These are phyloP conservation scores for Geotrichum aggregatum DNA, from an alignment of 1,139 yeast species.

Conservation along the genomic window DNA sequence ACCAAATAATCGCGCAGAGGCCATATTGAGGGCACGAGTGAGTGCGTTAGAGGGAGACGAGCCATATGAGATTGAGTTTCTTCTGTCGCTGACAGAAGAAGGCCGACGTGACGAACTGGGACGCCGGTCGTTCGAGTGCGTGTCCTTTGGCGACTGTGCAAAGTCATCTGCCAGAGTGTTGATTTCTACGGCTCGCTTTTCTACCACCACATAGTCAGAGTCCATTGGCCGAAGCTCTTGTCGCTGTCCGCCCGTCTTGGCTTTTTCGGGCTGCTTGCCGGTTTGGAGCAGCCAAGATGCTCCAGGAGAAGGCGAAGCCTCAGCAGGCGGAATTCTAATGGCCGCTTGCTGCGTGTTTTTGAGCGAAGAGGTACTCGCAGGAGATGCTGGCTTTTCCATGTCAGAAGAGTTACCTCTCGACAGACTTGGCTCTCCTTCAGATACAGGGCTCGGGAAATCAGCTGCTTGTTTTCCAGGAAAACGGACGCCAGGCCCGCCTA, in stretches of 20 bases:
- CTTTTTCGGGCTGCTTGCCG: not conserved
- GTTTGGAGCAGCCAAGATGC: slow-evolving; percentile 26
- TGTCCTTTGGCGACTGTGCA: slow-evolving; percentile 37
- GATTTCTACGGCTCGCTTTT: slow-evolving; percentile 89
- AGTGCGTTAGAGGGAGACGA: slow-evolving; percentile 87
- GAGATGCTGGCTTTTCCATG: slow-evolving; percentile 2
- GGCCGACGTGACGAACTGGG: slow-evolving; percentile 13
- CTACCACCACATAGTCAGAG: slow-evolving; percentile 89
- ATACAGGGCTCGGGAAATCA: slow-evolving; percentile 1
- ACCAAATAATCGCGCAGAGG: slow-evolving; percentile 84
- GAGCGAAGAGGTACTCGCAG: slow-evolving; percentile 11
- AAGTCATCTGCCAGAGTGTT: slow-evolving; percentile 92
- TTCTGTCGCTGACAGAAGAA: slow-evolving; percentile 14
- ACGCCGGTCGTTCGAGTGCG: not conserved
- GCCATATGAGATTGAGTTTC: slow-evolving; percentile 41
- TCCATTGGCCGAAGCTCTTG: slow-evolving; percentile 41
- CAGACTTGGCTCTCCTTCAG: not conserved
- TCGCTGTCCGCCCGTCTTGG: not conserved
- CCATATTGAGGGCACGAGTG: slow-evolving; percentile 79
- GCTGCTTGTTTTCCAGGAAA: not conserved
- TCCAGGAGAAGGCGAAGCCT: slow-evolving; percentile 30
- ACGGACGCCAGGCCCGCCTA: slow-evolving; percentile 14
- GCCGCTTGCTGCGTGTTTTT: not conserved
- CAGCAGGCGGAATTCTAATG: not conserved
- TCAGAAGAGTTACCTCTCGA: slow-evolving; percentile 2